phyloP scores from a whole-genome alignment of 1,284 basidiomycete genomes.

The Naganishia albida region DNA sequence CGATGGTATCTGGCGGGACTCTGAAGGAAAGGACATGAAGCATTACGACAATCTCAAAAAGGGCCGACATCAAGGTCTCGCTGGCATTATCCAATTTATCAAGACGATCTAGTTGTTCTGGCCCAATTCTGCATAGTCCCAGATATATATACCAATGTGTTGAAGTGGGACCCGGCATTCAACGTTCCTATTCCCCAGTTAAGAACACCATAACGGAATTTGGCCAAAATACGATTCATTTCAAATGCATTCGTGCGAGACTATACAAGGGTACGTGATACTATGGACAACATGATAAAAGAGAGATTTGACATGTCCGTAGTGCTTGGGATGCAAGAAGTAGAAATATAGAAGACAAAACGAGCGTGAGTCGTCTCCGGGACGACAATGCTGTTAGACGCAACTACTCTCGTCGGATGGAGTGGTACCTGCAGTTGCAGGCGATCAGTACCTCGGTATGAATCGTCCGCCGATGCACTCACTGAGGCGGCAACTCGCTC shows the following conservation, averaged over 20 bases:
- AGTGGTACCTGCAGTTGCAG: constrained; percentile 23
- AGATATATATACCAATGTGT: not conserved
- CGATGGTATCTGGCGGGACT: constrained; percentile 70
- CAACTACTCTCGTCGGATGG: constrained; percentile 23
- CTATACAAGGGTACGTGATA: constrained; percentile 2
- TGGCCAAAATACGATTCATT: too few relatives aligned
- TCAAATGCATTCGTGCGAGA: not conserved
- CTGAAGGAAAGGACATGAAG: constrained; percentile 56
- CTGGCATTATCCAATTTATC: constrained; percentile 46
- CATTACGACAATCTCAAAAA: constrained; percentile 50
- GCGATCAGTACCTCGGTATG: not conserved
- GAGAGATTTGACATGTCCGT: constrained; percentile 1
- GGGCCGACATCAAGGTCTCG: constrained; percentile 46
- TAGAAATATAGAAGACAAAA: not conserved
- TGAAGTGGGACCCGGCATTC: too few relatives aligned
- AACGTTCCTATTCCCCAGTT: too few relatives aligned
- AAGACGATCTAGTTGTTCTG: constrained; percentile 42
- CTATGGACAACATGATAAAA: not conserved
- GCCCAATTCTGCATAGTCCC: not conserved
- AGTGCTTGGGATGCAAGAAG: not conserved
- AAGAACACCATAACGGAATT: too few relatives aligned
- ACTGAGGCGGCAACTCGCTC: constrained; percentile 34
- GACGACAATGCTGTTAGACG: not conserved
- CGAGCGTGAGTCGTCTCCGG: not conserved
- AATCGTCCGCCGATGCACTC: not conserved